Conservation (phyloP, 2,329 filamentous ascomycete genomes). For the Tolypocladium ovalisporum region DNA sequence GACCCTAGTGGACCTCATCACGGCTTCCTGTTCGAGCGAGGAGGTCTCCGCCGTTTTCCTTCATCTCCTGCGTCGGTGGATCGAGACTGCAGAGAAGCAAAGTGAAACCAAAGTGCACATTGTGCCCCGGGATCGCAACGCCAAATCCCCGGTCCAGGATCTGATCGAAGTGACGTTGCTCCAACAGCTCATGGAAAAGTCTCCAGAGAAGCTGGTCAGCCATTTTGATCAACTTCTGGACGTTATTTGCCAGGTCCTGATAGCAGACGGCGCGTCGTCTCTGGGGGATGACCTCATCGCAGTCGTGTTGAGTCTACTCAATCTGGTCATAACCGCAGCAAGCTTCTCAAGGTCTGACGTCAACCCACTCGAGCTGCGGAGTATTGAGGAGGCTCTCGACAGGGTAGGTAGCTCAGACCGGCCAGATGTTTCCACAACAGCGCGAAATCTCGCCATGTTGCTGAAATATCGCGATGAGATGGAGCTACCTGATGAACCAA, state of each 20-base stretch:
- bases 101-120: slow-evolving; percentile 13
- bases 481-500: slow-evolving; percentile 28
- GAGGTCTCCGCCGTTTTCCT: slow-evolving; percentile 53
- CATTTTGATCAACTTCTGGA: slow-evolving; percentile 55
- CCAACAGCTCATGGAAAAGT: slow-evolving; percentile 52
- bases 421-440: slow-evolving; percentile 37
- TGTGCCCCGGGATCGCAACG: slow-evolving; percentile 17
- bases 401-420: slow-evolving; percentile 26
- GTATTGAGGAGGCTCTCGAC: slow-evolving; percentile 38
- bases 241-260: slow-evolving; percentile 50
- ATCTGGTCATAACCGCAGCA: slow-evolving; percentile 46
- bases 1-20: slow-evolving; percentile 38
- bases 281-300: slow-evolving; percentile 37
- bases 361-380: slow-evolving; percentile 26
- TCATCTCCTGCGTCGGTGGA: slow-evolving; percentile 46
- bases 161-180: slow-evolving; percentile 51
- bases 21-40: slow-evolving; percentile 37
- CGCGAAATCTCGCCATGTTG: slow-evolving; percentile 43
- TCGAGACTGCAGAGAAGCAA: slow-evolving; percentile 23
- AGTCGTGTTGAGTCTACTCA: slow-evolving; percentile 49
- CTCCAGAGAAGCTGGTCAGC: slow-evolving; percentile 51
- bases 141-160: slow-evolving; percentile 30
- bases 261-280: slow-evolving; percentile 28
- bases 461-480: slow-evolving; percentile 45
- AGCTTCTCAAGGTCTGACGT: slow-evolving; percentile 40